Evolutionary conservation across 768 basidiomycete species (phyloP), one percentile per base, ranked within the genome.

Genomic region (Chiua virens): DNA sequence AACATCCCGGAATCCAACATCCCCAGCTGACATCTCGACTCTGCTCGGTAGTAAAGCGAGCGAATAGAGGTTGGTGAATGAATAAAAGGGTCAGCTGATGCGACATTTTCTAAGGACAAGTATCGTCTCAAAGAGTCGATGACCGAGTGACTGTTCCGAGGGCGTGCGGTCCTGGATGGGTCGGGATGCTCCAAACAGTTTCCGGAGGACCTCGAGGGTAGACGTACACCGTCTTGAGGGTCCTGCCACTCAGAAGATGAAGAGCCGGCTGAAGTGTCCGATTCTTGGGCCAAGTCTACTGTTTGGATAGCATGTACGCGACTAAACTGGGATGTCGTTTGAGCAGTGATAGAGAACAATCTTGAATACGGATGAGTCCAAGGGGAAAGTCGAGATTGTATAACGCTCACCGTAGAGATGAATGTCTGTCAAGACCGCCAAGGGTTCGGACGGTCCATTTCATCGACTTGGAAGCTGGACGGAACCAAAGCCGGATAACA

Each of bases 401-500:
- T 3, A 2, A 37, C 8, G 47, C 64, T 58, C 50, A 67, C 75
- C 66, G 57, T 45, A 52, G 13, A 38, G 65, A 57, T 44, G 53
- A 10, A 37, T 47, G 36, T 27, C 45, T 63, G 64, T 58, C 65
- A 59, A 64, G 71, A 62, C 65, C 65, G 69, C 73, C 73, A 71
- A 67, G 50, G 46, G 62, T 57, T 71, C 68, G 76, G 75, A 80
- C 73, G 77, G 76, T 74, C 85, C 85, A 88, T 87, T 78, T 77
- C 83, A 79, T 67, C 23, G 34, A 23, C 14, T 28, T 25, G 13
- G 3, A 42, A 23, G 42, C 30, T 15, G 4, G 18, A 5, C 17
- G 5, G 17, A 27, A 25, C 8, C 41, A 4, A 22, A 52, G n/a
- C 42, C 35, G 3, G 20, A 6, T 18, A 28, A 17, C 40, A 35